A percentile compares a stretch with the other conserved stretches of the same genome.
These are phyloP conservation scores for Citrus mangshanensis DNA, from an alignment of 345 rosid genomes.

Conservation along the genomic window DNA sequence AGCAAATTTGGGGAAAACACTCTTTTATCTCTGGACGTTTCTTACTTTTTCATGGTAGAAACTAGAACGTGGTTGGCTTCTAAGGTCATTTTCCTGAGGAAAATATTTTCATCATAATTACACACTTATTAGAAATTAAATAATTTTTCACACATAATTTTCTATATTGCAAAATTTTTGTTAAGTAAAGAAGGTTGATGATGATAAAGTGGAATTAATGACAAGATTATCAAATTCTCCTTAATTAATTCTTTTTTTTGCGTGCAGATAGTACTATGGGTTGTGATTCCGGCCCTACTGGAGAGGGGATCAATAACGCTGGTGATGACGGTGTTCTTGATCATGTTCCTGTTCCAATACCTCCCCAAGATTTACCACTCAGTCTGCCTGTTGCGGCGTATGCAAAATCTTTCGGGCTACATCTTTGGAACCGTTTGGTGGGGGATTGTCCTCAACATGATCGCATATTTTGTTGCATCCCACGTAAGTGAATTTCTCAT, in stretches of 20 bases:
- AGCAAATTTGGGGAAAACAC: no score
- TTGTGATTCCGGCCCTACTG: conserved; percentile 58
- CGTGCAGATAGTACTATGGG: conserved; percentile 77
- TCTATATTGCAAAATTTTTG: no score
- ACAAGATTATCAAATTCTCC: no score
- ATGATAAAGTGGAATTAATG: no score
- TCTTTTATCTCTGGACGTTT: no score
- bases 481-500: conserved; percentile 54
- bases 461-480: conserved; percentile 90
- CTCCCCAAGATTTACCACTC: conserved; percentile 94
- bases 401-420: conserved; percentile 89
- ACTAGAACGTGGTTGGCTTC: not conserved
- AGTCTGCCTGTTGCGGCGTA: conserved; percentile 76
- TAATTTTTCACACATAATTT: no score
- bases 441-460: conserved; percentile 93
- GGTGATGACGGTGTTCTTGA: conserved; percentile 62
- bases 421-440: conserved; percentile 96
- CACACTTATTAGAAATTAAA: no score
- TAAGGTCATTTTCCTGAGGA: not conserved
- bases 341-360: conserved; percentile 81
- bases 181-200: no score
- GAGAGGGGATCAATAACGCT: conserved; percentile 58
- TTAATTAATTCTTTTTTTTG: no score
- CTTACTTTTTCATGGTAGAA: not conserved
- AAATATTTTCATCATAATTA: no score